Base-by-base conservation (phyloP, 2,329 filamentous ascomycete genomes). In the Aspergillus versicolor region DNA sequence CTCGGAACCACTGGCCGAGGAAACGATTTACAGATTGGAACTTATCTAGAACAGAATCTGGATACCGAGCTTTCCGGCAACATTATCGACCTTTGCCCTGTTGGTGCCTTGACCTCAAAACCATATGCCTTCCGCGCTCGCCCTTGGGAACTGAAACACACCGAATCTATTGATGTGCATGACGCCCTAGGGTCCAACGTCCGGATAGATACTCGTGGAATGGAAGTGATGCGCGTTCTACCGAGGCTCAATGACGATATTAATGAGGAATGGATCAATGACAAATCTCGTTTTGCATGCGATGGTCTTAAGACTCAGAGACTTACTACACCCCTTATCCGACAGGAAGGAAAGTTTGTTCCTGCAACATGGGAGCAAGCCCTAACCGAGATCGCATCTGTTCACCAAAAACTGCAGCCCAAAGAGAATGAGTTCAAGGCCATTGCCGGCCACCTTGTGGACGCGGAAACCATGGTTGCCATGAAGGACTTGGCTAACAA, bases 231-330 rank as follows among this genome's bases (percentile, higher is more conserved):
- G 92, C 88, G 94, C 67, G 84, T 99, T 59, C 73, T 97, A 15
- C 94, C 94, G 58, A 86, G 94, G 68, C 83, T 99, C 60, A 99
- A 99, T 74, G 94, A 99, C 73, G 92, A 97, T 69, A 87, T 99
- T 68, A 99, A 99, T 76, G 94, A 99, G 80, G 94, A 99, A 77
- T 99, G 94, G 94, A 97, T 99, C 75, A 94, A 97, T 77, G 94
- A 99, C 81, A 99, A 97, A 84, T 88, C 91, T 41, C 87, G 94
- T 63, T 99, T 97, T 74, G 93, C 94, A 42, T 96, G 92, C 74
- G 94, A 99, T 74, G 94, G 94, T 49, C 83, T 99, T 64, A 96
- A 92, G 84, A 97, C 93, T 46, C 94, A 99, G 78, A 87, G 94
- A 71, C 82, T 99, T 56, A 97, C 94, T 37, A 94, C 93, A 64